These are phyloP conservation scores for Venturia nashicola DNA, from an alignment of 2,329 filamentous ascomycete genomes.

Conservation along the genomic window DNA sequence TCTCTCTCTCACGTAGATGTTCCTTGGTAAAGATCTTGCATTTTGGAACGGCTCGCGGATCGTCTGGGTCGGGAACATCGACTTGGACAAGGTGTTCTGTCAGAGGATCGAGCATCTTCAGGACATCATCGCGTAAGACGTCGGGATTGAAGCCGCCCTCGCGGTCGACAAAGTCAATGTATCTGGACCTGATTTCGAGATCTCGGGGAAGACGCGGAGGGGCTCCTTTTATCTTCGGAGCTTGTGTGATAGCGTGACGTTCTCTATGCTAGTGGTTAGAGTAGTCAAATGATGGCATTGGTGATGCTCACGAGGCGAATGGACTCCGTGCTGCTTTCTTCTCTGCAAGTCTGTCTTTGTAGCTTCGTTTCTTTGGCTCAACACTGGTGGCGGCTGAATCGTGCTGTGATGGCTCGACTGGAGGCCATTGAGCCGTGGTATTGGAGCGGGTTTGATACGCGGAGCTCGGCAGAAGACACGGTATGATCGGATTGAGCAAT, in stretches of 20 bases:
- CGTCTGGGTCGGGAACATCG: background rate
- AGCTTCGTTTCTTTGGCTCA: background rate
- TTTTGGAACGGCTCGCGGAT: background rate
- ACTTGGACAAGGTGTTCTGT: constrained; percentile 7
- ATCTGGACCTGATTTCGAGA: background rate
- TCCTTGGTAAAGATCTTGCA: background rate
- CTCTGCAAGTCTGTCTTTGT: constrained; percentile 1
- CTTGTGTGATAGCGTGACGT: background rate
- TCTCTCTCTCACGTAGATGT: background rate
- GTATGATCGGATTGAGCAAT: background rate
- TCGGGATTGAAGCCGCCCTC: background rate
- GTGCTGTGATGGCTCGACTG: background rate
- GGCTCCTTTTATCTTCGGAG: background rate
- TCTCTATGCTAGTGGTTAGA: background rate
- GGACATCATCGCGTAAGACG: background rate
- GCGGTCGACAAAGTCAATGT: constrained; percentile 6
- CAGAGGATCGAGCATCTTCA: background rate
- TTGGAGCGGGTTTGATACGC: background rate
- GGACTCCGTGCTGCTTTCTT: background rate
- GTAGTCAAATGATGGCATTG: background rate
- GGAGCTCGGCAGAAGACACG: background rate
- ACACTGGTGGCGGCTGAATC: background rate
- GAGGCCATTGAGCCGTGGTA: background rate
- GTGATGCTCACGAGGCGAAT: background rate
- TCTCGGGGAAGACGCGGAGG: background rate